Evolutionary conservation across 2,329 filamentous ascomycete genomes (phyloP).

Genomic region (Diplodia scrobiculata): DNA sequence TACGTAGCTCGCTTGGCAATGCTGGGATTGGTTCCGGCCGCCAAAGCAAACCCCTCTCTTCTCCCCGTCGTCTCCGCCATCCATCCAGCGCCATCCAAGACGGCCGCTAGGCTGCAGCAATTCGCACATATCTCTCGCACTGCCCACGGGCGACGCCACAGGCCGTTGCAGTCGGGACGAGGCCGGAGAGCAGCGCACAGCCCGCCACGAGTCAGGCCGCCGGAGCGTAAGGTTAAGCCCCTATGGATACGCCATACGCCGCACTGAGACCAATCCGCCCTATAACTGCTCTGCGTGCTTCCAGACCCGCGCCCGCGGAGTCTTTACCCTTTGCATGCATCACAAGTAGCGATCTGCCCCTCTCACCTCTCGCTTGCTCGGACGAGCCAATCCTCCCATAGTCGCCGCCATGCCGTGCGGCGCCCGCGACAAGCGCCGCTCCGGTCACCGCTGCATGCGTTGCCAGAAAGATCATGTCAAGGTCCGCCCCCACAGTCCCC

Average conservation of each 20-base stretch:
- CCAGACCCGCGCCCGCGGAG: background rate
- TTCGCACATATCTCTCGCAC: background rate
- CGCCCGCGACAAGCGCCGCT: constrained; percentile 24
- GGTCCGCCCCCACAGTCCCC: constrained; percentile 9
- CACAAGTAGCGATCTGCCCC: constrained; percentile 1
- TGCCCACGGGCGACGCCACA: background rate
- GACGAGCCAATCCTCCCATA: background rate
- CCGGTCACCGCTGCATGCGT: constrained; percentile 25
- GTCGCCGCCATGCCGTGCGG: constrained; percentile 23
- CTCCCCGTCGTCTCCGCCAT: background rate
- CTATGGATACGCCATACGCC: constrained; percentile 14
- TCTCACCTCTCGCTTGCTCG: background rate
- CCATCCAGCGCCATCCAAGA: background rate
- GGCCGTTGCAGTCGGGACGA: background rate
- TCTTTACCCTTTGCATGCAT: constrained; percentile 7
- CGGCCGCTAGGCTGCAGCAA: constrained; percentile 1
- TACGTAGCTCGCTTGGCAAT: constrained; percentile 5
- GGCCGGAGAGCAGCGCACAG: background rate
- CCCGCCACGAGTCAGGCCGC: background rate
- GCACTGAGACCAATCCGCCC: background rate
- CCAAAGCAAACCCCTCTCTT: background rate
- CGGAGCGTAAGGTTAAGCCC: constrained; percentile 36
- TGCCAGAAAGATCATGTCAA: constrained; percentile 29
- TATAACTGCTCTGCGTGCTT: constrained; percentile 6
- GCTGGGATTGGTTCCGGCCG: background rate